Evolutionary conservation across 345 rosid species (phyloP), one percentile per base, ranked within the genome.

Genomic region (Eucalyptus virginea): DNA sequence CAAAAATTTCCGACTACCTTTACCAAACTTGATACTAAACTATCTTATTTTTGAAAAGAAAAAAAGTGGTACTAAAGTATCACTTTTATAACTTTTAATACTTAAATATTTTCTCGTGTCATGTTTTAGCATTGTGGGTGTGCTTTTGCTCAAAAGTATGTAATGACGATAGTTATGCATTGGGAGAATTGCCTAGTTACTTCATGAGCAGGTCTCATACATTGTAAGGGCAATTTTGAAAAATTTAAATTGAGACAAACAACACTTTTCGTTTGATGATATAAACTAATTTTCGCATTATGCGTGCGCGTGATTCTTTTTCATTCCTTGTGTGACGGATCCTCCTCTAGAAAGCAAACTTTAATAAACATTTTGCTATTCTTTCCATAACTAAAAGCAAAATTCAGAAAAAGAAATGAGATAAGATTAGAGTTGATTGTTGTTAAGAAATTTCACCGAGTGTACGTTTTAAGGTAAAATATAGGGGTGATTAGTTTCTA

Each of bases 1-100:
- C 5, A 1, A 21, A 52, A 19, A 8, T 52, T 52, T 52, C 1
- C 0, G 2, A 4, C 26, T 4, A 52, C 58, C 58, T 52, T 52
- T 21, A 0, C 5, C 1, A 0, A 52, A 52, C 0, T 19, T 52
- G 2, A 52, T 52, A 52, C 58, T 52, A 9, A 21, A 21, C 58
- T 21, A 52, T 52, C 58, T 0, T 52, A 21, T 51, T 7, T 51
- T 51, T 50, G 52, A 16, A 16, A 16, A 50, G 5, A 50, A 50
- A 50, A 50, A 50, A 49, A 14, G 51, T 50, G 6, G 16, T 3
- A 50, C 2, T 51, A 17, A 51, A 51, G 9, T 18, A 51, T 51
- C 2, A 18, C 1, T 18, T 51, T 51, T 0, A 0, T 51, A 51
- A 7, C 2, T 18, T 51, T 51, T 51, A 8, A 51, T 2, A 52